phyloP scores from a whole-genome alignment of 176 grass and related monocot species.

The Hyparrhenia diplandra region DNA sequence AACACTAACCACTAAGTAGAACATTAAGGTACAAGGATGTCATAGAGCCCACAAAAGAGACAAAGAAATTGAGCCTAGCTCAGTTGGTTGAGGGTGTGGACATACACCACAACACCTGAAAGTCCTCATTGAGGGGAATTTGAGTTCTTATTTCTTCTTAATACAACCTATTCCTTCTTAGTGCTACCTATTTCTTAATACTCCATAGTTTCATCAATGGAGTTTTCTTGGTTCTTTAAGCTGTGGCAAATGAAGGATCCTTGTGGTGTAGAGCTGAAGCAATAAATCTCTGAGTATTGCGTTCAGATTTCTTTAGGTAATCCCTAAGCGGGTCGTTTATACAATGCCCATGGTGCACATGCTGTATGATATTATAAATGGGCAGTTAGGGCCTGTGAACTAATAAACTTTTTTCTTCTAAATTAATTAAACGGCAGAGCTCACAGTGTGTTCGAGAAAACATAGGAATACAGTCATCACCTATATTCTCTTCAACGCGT shows the following conservation, averaged over 20 bases:
- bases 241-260: background rate
- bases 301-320: background rate
- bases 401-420: background rate
- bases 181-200: too few species aligned
- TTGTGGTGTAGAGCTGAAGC: background rate
- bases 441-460: background rate
- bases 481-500: constrained; percentile 88
- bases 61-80: background rate
- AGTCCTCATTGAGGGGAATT: background rate
- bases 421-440: background rate
- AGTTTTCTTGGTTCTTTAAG: background rate
- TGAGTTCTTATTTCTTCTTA: background rate
- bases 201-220: background rate
- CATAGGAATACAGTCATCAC: constrained; percentile 34
- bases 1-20: constrained; percentile 7
- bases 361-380: background rate
- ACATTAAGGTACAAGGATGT: background rate
- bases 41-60: constrained; percentile 11
- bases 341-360: background rate
- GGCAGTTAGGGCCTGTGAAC: background rate
- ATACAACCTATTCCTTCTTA: background rate
- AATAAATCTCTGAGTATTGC: background rate
- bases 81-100: background rate
- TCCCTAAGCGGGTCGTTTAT: background rate
- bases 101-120: background rate